Percentiles rank a stretch among this genome's conserved stretches.
These are phyloP conservation scores for Ambrosia trifida DNA, from an alignment of 129 eudicot species.

Conservation along the genomic window DNA sequence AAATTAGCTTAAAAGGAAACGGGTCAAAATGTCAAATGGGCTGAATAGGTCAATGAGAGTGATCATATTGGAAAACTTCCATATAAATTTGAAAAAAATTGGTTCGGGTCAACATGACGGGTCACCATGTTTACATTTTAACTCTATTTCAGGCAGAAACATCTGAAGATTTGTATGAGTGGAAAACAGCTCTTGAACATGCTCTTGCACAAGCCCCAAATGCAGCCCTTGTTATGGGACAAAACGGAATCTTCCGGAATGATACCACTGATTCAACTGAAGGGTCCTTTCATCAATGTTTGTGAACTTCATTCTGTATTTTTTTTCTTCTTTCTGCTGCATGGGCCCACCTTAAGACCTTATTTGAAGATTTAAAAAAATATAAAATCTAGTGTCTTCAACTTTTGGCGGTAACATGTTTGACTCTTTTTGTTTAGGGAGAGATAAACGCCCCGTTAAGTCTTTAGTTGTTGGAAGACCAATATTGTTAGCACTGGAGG, in stretches of 20 bases:
- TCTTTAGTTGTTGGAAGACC: constrained; percentile 99
- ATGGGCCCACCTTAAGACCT: neutral
- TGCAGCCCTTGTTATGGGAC: constrained; percentile 98
- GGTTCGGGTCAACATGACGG: neutral
- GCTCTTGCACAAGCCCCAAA: constrained; percentile 82
- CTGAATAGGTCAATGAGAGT: neutral
- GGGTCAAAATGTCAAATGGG: neutral
- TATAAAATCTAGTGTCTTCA: neutral
- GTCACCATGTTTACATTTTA: neutral
- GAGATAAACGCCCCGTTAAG: constrained; percentile 81
- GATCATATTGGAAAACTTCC: too few relatives aligned
- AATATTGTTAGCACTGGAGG: constrained; percentile 91
- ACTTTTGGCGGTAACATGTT: neutral
- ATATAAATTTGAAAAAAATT: neutral
- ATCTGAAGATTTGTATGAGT: constrained; percentile 74
- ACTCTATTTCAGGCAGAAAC: constrained; percentile 77
- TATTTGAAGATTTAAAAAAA: neutral
- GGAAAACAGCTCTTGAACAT: constrained; percentile 78
- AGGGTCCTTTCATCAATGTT: constrained; percentile 83
- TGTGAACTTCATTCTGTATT: constrained; percentile 26
- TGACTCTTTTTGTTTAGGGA: constrained; percentile 46
- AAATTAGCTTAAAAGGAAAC: neutral
- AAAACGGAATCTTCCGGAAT: constrained; percentile 87
- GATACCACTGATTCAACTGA: constrained; percentile 70
- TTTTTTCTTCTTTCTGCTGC: neutral